Evolutionary conservation across 345 rosid genomes (phyloP), one percentile per base, ranked within the genome.

Genomic region (Eucalyptus paniculata): DNA sequence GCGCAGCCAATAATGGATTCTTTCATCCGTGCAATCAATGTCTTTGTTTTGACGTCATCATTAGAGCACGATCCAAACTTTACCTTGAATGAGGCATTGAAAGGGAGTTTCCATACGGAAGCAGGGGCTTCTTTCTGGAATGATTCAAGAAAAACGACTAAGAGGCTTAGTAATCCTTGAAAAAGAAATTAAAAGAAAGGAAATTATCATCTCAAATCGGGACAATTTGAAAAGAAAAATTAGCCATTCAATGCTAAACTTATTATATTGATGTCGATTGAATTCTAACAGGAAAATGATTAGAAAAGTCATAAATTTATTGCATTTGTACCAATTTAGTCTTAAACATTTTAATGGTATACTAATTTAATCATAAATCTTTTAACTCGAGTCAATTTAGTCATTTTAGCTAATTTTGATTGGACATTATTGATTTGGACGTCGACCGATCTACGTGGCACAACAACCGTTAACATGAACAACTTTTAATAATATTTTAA

Each of bases 381-480:
- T 53, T 53, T 53, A 53, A 21, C 26, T 2, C 4, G 26, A 53
- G 26, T 53, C 58, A 53, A 53, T 53, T 53, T 0, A 53, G 11
- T 4, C 58, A 53, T 21, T 1, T 21, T 4, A 53, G 5, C 26
- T 53, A 53, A 53, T 53, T 53, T 53, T 53, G 26, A 53, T 53
- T 53, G 11, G 2, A 51, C 54, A 51, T 17, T 6, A 51, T 51
- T 51, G 54, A 51, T 2, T 4, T 51, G 54, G 56, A 53, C 1
- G 5, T 53, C 5, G 5, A 53, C 26, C 1, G 2, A 53, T 53
- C 5, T 21, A 53, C 26, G 5, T 53, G 58, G 26, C 58, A 53
- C 5, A 21, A 0, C 5, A 24, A 21, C 11, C 1, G 5, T 10
- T 53, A 2, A 53, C 0, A 19, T 53, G 26, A 53, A 53, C 2